Base-by-base conservation (phyloP, 176 grass and related monocot species). In the Pharus latifolius region DNA sequence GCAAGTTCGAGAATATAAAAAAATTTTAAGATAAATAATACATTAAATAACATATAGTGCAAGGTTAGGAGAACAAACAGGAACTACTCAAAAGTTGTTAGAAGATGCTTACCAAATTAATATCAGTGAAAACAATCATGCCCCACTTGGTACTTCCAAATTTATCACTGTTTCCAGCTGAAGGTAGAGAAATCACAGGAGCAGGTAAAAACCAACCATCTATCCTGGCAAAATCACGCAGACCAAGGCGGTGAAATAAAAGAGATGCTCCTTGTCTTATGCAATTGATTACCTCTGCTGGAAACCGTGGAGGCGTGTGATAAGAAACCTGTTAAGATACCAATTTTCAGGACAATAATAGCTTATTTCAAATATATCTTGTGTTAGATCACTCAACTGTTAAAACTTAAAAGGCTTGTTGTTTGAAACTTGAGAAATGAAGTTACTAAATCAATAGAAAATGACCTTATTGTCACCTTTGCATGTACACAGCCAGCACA, bases 131-230 rank as follows among this genome's bases (percentile, higher is more conserved):
- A 82, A 97, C 60, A 56, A 97, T 53, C 63, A 70, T 75, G 63
- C 93, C 93, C 61, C 52, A 80, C 44, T 87, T 80, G 58, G 74
- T 92, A 59, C 35, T 75, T 82, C 92, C 92, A 87, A 82, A 82
- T 69, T 71, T 77, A 56, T 22, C 50, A 76, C 38, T 56, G 12
- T 80, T 82, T 73, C 70, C 81, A 54, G 70, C 59, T 61, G 80
- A 83, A 32, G 49, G 16, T 63, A 89, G 50, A 35, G 58, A 69
- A 61, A 49, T 64, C 70, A 49, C 49, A 29, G 69, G 45, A 69
- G 41, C 62, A n/a, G 83, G 86, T 74, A 97, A 80, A 90, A 90
- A 88, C 89, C 93, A 92, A 42, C 93, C 93, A 92, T 97, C 93
- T 70, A 97, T 92, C 67, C 93, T 87, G 9, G 93, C 93, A 48